Base-by-base conservation (phyloP, 139 green algal species). In the Pseudopediastrum boryanum region DNA sequence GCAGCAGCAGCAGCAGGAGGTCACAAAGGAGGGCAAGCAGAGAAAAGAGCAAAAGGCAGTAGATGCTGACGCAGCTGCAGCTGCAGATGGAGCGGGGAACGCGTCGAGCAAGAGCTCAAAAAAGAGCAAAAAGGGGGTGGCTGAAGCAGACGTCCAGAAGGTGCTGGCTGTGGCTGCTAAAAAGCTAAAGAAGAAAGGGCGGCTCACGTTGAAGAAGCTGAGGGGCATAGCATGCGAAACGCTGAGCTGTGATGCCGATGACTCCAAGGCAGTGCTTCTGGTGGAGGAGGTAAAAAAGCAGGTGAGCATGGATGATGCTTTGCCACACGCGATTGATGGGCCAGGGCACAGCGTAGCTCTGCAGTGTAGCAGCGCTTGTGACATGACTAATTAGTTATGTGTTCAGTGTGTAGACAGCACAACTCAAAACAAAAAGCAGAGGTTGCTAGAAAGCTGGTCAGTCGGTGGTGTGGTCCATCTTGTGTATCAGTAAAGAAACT, bases 141-240 rank as follows among this genome's bases (percentile, higher is more conserved):
- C 64, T 48, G 64, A 41, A 36, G 64, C 64, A 25, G 64, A 46
- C 27, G 27, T 42, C 2, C 36, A 76, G 0, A n/a, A 29, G n/a
- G 23, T 81, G 75, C 51, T 78, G 19, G 56, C 43, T 12, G 74
- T 54, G 2, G 66, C 36, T 7, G 31, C 38, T 27, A 71, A 82
- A 56, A 69, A 81, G 51, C n/a, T 83, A 48, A 88, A 78, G 61
- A 56, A 63, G 43, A 85, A 87, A 61, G 68, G 78, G 29, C 67
- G 54, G 27, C 42, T 80, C 29, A 31, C 27, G 19, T 2, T 71
- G 7, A 76, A 73, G 33, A 80, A 80, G 54, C 54, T 85, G 72
- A 19, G 50, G 19, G 50, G 19, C 50, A 59, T 59, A 19, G 50
- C 21, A 21, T 19, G 19, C 50, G 39, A 83, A 42, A 66, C 33